phyloP scores from a whole-genome alignment of 257 asterid genomes.

The Plantago major region DNA sequence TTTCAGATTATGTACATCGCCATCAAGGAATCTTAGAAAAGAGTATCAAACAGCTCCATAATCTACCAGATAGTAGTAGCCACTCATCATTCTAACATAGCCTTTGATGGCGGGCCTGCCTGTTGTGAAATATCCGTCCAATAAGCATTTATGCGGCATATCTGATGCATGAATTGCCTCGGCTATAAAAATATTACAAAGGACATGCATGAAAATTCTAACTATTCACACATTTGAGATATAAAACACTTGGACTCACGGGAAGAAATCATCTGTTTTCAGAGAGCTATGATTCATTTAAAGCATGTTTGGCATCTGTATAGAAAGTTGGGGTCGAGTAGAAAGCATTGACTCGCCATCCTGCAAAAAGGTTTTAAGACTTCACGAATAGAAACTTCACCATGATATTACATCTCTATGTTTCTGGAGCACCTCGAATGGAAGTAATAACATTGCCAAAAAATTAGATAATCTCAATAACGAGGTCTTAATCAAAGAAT shows the following conservation, averaged over 20 bases:
- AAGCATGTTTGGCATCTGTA: slow-evolving; percentile 83
- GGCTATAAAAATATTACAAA: slow-evolving; percentile 7
- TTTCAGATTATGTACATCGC: slow-evolving; percentile 19
- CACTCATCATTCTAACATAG: slow-evolving; percentile 83
- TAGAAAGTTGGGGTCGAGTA: slow-evolving; percentile 92
- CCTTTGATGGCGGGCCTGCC: slow-evolving; percentile 84
- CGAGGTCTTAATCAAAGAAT: slow-evolving; percentile 3
- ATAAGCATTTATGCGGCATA: slow-evolving; percentile 85
- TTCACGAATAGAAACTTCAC: slow-evolving; percentile 3
- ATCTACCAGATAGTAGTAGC: slow-evolving; percentile 81
- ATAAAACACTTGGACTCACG: slow-evolving; percentile 49
- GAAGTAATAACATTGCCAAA: not conserved
- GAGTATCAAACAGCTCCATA: slow-evolving; percentile 15
- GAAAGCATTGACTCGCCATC: slow-evolving; percentile 97
- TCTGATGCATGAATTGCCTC: slow-evolving; percentile 38
- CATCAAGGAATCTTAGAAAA: slow-evolving; percentile 16
- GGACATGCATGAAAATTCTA: not conserved
- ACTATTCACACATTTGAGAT: slow-evolving; percentile 1
- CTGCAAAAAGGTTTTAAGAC: slow-evolving; percentile 35
- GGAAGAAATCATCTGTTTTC: slow-evolving; percentile 81
- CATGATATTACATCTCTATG: not conserved
- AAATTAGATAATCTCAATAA: not conserved
- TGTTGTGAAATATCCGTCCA: slow-evolving; percentile 98
- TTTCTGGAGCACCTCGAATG: not conserved
- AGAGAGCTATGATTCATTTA: slow-evolving; percentile 90